Evolutionary conservation across 2,329 filamentous ascomycete species (phyloP).

Genomic region (Colletotrichum cordylinicola): DNA sequence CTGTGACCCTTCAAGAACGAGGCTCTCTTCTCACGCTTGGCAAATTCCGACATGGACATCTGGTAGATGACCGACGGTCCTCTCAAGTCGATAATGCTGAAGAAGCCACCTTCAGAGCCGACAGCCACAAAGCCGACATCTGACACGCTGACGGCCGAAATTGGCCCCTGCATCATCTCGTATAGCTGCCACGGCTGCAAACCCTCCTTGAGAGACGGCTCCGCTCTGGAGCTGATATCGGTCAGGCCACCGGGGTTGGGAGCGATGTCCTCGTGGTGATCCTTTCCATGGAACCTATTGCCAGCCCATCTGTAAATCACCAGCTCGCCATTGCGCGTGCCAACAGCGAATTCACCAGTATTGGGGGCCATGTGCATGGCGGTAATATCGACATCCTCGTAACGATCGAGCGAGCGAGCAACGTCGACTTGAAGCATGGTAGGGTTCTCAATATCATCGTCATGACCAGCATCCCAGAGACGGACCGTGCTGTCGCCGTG

Average conservation of each 20-base stretch:
- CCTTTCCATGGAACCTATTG: constrained; percentile 75
- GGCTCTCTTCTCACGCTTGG: constrained; percentile 76
- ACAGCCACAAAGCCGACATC: constrained; percentile 91
- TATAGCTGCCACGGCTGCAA: constrained; percentile 82
- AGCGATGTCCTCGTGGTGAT: constrained; percentile 51
- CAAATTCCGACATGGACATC: constrained; percentile 73
- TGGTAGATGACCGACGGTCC: constrained; percentile 86
- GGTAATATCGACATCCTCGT: constrained; percentile 77
- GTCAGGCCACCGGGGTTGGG: constrained; percentile 74
- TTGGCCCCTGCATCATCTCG: constrained; percentile 81
- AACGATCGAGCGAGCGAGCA: constrained; percentile 80
- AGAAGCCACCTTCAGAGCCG: constrained; percentile 81
- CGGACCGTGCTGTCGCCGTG: constrained; percentile 93
- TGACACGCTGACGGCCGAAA: constrained; percentile 83
- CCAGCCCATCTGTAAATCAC: constrained; percentile 87
- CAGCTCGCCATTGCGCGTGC: constrained; percentile 82
- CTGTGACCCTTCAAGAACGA: constrained; percentile 70
- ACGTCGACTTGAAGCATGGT: constrained; percentile 85
- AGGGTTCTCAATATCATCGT: constrained; percentile 91
- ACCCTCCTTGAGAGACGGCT: constrained; percentile 77
- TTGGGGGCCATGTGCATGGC: constrained; percentile 80
- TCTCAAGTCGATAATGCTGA: constrained; percentile 86
- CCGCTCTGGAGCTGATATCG: constrained; percentile 75
- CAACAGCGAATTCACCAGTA: constrained; percentile 85
- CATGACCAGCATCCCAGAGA: constrained; percentile 91